Evolutionary conservation across 2,329 filamentous ascomycete genomes (phyloP).

Genomic region (Neurospora sp.): DNA sequence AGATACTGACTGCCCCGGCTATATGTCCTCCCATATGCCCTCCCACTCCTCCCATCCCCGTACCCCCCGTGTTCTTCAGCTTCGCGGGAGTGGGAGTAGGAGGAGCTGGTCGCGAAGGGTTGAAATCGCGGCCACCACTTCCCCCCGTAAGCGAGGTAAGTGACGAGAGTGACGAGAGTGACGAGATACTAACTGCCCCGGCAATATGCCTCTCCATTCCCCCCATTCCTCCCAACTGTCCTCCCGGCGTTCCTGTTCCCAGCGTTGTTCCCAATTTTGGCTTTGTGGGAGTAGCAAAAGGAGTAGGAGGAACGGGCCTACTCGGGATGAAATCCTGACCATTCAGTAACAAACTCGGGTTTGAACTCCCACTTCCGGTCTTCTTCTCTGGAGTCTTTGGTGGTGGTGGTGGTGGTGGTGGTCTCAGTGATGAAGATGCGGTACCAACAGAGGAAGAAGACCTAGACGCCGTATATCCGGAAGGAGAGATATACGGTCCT

Average conservation of each 20-base stretch:
- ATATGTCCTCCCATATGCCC: background rate
- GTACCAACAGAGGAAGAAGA: background rate
- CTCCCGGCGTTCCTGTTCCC: no score
- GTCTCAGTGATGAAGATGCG: background rate
- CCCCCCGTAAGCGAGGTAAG: no score
- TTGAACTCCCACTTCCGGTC: no score
- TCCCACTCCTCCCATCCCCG: background rate
- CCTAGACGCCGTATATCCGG: background rate
- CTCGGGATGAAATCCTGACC: background rate
- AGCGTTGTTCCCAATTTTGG: background rate
- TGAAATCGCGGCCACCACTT: no score
- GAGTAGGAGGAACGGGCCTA: background rate
- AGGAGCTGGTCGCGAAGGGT: background rate
- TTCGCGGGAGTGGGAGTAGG: background rate
- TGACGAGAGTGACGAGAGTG: background rate
- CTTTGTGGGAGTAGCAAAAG: background rate
- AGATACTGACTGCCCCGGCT: background rate
- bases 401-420: background rate
- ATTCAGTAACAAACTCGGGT: background rate
- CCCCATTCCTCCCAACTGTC: no score
- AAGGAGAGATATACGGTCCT: background rate
- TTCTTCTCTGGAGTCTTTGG: background rate
- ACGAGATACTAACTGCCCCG: background rate
- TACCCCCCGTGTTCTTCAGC: no score
- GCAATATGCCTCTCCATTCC: background rate